Conservation (phyloP, 345 rosid species). For the Syzygium jambos region DNA sequence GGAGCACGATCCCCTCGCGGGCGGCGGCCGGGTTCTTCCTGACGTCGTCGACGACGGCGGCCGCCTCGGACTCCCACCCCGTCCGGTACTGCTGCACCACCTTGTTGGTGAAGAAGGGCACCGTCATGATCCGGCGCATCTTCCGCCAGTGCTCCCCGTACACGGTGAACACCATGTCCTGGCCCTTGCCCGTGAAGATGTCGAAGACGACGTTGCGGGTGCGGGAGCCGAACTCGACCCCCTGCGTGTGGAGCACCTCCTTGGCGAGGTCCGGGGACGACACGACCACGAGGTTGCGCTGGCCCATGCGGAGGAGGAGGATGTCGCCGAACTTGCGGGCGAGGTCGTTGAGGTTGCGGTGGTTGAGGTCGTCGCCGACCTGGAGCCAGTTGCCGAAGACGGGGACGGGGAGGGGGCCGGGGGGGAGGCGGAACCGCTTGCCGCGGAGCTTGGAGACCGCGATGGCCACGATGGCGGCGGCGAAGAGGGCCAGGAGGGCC, state of each 20-base stretch:
- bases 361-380: conserved; percentile 95
- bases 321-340: conserved; percentile 72
- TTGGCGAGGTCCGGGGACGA: conserved; percentile 84
- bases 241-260: conserved; percentile 90
- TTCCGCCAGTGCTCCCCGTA: conserved; percentile 99
- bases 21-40: conserved; percentile 66
- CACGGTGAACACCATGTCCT: conserved; percentile 98
- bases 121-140: conserved; percentile 98
- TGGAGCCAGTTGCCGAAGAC: conserved; percentile 99
- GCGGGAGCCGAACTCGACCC: conserved; percentile 91
- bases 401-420: conserved; percentile 85
- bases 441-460: conserved; percentile 77
- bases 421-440: conserved; percentile 79
- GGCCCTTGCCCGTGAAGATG: conserved; percentile 94
- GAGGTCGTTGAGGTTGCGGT: conserved; percentile 71
- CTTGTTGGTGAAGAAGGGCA: conserved; percentile 92
- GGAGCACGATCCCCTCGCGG: conserved; percentile 60
- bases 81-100: conserved; percentile 68
- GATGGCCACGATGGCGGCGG: conserved; percentile 54
- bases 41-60: conserved; percentile 61
- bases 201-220: conserved; percentile 94
- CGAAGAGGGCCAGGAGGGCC: conserved; percentile 62
- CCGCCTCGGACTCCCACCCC: conserved; percentile 80
- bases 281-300: conserved; percentile 80
- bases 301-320: conserved; percentile 78